Conservation (phyloP, 345 rosid genomes). For the Populus pruinosa region DNA sequence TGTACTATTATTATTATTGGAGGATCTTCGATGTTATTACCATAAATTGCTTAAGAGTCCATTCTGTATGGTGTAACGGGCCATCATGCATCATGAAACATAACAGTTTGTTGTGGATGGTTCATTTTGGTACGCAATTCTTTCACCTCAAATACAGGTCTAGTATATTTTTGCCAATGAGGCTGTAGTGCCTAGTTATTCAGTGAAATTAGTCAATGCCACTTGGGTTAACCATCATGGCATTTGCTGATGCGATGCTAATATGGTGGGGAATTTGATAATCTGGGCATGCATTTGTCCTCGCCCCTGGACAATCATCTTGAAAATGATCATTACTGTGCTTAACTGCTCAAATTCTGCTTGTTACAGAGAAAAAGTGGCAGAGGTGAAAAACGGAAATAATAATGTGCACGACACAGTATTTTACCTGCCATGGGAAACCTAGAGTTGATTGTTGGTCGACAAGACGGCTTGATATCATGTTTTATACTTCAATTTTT, state of each 20-base stretch:
- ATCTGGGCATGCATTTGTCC: not conserved
- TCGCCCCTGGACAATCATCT: not conserved
- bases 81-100: not conserved
- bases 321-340: not conserved
- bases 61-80: not conserved
- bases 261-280: not conserved
- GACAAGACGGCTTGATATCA: not conserved
- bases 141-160: not conserved
- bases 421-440: constrained; percentile 9
- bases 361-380: constrained; percentile 82
- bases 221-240: not conserved
- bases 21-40: not conserved
- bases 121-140: not conserved
- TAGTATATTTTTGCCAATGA: not conserved
- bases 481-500: constrained; percentile 19
- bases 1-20: not conserved
- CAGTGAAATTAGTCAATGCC: not conserved
- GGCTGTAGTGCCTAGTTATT: not conserved
- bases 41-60: not conserved
- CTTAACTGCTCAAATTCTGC: constrained; percentile 2
- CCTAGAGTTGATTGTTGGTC: constrained; percentile 11
- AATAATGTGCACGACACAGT: not conserved
- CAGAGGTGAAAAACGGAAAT: constrained; percentile 49
- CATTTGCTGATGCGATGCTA: not conserved
- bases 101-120: not conserved